Percentiles rank a stretch among this genome's conserved stretches.
Conservation (phyloP, 2,329 filamentous ascomycete species). For the Fusarium lyarnte region DNA sequence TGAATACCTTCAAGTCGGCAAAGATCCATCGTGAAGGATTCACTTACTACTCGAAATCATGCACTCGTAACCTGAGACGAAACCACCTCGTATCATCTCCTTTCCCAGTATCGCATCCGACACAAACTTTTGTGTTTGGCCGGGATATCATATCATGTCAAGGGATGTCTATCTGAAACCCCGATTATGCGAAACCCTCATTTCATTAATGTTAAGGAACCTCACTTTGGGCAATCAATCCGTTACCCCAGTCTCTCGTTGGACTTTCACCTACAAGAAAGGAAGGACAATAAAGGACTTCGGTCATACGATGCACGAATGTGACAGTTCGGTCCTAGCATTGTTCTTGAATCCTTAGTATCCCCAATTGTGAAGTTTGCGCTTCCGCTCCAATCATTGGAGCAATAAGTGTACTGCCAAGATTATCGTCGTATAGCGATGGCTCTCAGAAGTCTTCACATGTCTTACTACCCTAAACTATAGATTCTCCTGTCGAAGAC, state of each 20-base stretch:
- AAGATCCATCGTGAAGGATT: background rate
- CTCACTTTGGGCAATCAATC: background rate
- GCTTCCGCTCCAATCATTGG: background rate
- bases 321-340: background rate
- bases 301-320: background rate
- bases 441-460: background rate
- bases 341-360: background rate
- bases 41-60: background rate
- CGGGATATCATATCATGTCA: background rate
- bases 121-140: background rate
- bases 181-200: background rate
- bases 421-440: background rate
- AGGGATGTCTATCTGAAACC: constrained; percentile 10
- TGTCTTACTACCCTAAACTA: background rate
- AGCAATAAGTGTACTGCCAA: background rate
- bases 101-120: background rate
- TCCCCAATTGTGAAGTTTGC: background rate
- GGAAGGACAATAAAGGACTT: background rate
- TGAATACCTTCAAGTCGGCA: background rate
- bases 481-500: too few relatives aligned
- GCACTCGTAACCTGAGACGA: constrained; percentile 9
- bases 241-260: background rate
- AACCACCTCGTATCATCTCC: constrained; percentile 12
- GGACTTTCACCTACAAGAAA: background rate
- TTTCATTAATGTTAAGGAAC: background rate